Evolutionary conservation across 805 yeast species (phyloP).

Genomic region (Candida boidinii): DNA sequence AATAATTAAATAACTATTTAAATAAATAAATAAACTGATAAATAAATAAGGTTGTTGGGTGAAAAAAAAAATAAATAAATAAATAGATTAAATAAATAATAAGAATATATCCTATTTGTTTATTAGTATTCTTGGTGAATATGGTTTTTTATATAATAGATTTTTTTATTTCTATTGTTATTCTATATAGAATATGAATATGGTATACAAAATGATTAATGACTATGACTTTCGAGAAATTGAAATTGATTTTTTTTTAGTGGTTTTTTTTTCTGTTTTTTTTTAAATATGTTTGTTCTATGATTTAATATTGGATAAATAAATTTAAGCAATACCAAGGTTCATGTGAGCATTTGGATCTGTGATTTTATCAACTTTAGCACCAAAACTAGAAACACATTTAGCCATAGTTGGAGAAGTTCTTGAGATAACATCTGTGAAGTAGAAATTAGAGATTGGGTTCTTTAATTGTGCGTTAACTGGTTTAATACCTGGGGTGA

Average conservation of each 20-base stretch:
- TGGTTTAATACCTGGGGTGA: slow-evolving; percentile 23
- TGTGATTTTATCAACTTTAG: slow-evolving; percentile 49
- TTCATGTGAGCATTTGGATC: slow-evolving; percentile 34
- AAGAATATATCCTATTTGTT: neutral
- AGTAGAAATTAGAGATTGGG: slow-evolving; percentile 77
- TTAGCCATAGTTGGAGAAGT: slow-evolving; percentile 87
- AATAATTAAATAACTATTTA: neutral
- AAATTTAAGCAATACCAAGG: slow-evolving; percentile 20
- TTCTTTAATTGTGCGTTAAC: slow-evolving; percentile 42
- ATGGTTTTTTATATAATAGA: no score
- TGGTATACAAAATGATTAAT: no score
- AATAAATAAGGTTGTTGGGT: neutral
- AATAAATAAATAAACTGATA: slow-evolving; percentile 1
- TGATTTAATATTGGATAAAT: no score
- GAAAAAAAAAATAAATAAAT: slow-evolving; percentile 2
- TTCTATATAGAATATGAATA: no score
- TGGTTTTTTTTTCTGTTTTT: no score
- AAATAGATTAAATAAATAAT: neutral
- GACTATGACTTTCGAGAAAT: no score
- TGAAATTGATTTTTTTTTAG: neutral
- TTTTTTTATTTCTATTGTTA: no score
- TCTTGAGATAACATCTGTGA: slow-evolving; percentile 82
- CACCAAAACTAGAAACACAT: slow-evolving; percentile 67
- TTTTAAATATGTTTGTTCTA: no score
- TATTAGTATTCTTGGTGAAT: no score